phyloP scores from a whole-genome alignment of 495 filamentous ascomycete genomes.

The Penicillium waksmanii region DNA sequence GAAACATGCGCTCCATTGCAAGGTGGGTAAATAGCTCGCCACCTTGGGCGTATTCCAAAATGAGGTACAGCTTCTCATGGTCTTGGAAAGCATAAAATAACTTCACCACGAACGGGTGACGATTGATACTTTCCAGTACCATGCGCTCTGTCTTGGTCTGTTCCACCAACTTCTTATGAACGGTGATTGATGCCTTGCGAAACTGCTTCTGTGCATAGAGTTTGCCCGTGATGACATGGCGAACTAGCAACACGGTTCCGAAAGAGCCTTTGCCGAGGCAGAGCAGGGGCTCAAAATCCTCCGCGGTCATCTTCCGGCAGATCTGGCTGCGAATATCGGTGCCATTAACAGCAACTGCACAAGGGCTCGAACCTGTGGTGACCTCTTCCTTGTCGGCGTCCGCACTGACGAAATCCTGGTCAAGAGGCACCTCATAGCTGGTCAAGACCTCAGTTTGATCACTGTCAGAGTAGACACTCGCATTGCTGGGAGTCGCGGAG shows the following conservation, averaged over 20 bases:
- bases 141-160: slow-evolving; percentile 96
- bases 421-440: slow-evolving; percentile 88
- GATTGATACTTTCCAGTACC: slow-evolving; percentile 92
- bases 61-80: slow-evolving; percentile 95
- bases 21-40: slow-evolving; percentile 94
- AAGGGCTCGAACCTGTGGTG: slow-evolving; percentile 20
- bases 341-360: slow-evolving; percentile 15
- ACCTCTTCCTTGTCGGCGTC: slow-evolving; percentile 56
- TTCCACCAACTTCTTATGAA: slow-evolving; percentile 91
- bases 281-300: slow-evolving; percentile 90
- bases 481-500: slow-evolving; percentile 54
- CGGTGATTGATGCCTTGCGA: slow-evolving; percentile 88
- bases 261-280: slow-evolving; percentile 96
- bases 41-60: slow-evolving; percentile 97
- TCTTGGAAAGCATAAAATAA: slow-evolving; percentile 98
- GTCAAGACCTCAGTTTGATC: slow-evolving; percentile 61
- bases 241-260: slow-evolving; percentile 90
- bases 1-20: slow-evolving; percentile 87
- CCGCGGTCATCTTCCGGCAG: slow-evolving; percentile 83
- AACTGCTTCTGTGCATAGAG: slow-evolving; percentile 98
- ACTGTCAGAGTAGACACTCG: slow-evolving; percentile 60
- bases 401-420: slow-evolving; percentile 83
- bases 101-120: slow-evolving; percentile 96
- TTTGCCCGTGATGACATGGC: slow-evolving; percentile 81
- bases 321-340: slow-evolving; percentile 45